These are phyloP conservation scores for Magnolia sinica DNA, from an alignment of 164 flowering plant species.

Conservation along the genomic window DNA sequence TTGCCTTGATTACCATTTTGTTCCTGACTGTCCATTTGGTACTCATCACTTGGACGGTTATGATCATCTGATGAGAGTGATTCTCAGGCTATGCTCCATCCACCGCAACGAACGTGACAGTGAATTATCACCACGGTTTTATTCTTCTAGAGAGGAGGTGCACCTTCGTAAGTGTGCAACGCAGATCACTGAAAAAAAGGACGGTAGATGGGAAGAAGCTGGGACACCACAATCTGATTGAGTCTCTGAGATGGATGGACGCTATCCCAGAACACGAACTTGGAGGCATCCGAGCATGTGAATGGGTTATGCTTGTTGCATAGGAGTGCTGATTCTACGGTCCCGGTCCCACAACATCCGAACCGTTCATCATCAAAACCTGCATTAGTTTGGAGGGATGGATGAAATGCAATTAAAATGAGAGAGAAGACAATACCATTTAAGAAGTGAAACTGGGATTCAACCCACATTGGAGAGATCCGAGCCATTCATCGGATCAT, in stretches of 20 bases:
- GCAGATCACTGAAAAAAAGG: not conserved
- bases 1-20: no score
- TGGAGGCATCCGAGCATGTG: slow-evolving; percentile 16
- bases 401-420: not conserved
- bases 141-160: no score
- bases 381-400: not conserved
- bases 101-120: no score
- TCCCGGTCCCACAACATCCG: slow-evolving; percentile 24
- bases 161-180: no score
- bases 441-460: not conserved
- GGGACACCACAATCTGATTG: not conserved
- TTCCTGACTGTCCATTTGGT: no score
- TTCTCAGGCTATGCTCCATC: no score
- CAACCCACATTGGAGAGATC: no score
- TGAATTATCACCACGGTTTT: no score
- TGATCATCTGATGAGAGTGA: no score
- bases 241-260: slow-evolving; percentile 13
- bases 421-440: not conserved
- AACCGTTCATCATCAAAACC: slow-evolving; percentile 19
- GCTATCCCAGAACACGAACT: slow-evolving; percentile 19
- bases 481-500: no score
- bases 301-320: slow-evolving; percentile 8
- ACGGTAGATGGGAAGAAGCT: not conserved
- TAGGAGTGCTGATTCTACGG: not conserved
- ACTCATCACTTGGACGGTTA: no score